Base-by-base conservation (phyloP, 2,329 filamentous ascomycete species). In the Pseudopyrenochaeta lycopersici region DNA sequence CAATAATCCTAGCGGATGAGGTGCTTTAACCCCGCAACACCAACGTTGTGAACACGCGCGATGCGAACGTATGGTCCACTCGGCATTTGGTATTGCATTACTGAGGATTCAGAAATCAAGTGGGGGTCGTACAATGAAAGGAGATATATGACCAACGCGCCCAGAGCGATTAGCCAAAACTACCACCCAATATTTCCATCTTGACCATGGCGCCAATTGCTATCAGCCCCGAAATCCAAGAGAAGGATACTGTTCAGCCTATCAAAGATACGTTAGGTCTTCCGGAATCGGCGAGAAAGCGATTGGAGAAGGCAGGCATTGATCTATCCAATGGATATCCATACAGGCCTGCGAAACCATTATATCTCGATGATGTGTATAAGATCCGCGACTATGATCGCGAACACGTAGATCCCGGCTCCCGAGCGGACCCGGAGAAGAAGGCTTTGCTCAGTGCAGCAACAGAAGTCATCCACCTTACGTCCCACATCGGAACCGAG, bases 261-360 rank as follows among this genome's bases (percentile, higher is more conserved):
- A 81, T 76, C 57, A 91, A 90, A 64, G 87, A 90, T 67, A 86
- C 77, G 0, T 78, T 92, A 1, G 81, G 80, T 1, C 77, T 91
- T 6, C 89, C 89, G 2, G 80, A 80, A 9, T 63, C 83, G 1
- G 77, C 88, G 1, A 80, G 81, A 1, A 77, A 81, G 43, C 82
- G 89, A 3, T 79, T 91, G 0, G 84, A 86, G 61, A 90, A 89
- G 56, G 88, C 87, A 0, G 88, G 86, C 1, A 82, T 91, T 47
- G 88, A 92, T 67, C 78, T 91, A 2, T 88, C 86, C 1, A 76
- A 85, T 1, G 89, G 89, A 0, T 91, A 91, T 60, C 89, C 89
- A 0, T 90, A 91, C 63, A 84, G 88, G 0, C 88, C 88, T 1
- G 82, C 85, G 0, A 81, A 82, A 42, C 89, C 89, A 0, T 76